Conservation (phyloP, 495 filamentous ascomycete genomes). For the Penicillium subrubescens region DNA sequence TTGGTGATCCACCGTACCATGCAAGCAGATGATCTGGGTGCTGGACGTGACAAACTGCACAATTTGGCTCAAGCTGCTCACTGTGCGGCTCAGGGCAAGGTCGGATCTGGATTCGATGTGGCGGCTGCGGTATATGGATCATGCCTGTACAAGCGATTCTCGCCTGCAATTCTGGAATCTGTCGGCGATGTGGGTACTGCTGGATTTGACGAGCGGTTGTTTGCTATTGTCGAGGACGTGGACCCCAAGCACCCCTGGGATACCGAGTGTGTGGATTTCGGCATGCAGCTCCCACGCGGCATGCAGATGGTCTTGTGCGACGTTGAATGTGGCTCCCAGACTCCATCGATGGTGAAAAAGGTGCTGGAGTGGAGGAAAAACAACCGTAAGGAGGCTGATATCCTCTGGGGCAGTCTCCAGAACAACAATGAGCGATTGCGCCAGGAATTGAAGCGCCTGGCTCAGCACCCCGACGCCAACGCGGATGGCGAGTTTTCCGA, state of each 20-base stretch:
- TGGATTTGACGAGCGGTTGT: conserved; percentile 67
- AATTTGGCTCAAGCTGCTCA: conserved; percentile 93
- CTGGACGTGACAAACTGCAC: conserved; percentile 64
- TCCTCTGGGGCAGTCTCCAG: conserved; percentile 75
- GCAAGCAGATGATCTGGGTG: conserved; percentile 57
- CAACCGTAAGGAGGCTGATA: conserved; percentile 64
- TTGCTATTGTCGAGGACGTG: conserved; percentile 62
- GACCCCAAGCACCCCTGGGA: conserved; percentile 67
- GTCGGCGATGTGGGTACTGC: conserved; percentile 63
- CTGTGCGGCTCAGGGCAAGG: conserved; percentile 94
- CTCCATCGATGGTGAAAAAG: conserved; percentile 91
- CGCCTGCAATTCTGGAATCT: conserved; percentile 67
- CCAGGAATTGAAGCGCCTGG: conserved; percentile 54
- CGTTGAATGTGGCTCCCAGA: conserved; percentile 91
- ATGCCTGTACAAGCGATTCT: conserved; percentile 89
- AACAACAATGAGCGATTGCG: conserved; percentile 71
- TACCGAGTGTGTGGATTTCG: conserved; percentile 64
- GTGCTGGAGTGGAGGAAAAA: conserved; percentile 80
- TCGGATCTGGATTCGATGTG: conserved; percentile 96
- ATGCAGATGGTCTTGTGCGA: conserved; percentile 87
- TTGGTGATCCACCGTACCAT: conserved; percentile 79
- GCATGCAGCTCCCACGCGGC: conserved; percentile 64
- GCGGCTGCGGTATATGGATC: conserved; percentile 89
- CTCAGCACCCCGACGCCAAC: conserved; percentile 35
- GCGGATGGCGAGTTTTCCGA: conserved; percentile 35